Evolutionary conservation across 148 eudicot species (phyloP).

Genomic region (Rheum nobile): DNA sequence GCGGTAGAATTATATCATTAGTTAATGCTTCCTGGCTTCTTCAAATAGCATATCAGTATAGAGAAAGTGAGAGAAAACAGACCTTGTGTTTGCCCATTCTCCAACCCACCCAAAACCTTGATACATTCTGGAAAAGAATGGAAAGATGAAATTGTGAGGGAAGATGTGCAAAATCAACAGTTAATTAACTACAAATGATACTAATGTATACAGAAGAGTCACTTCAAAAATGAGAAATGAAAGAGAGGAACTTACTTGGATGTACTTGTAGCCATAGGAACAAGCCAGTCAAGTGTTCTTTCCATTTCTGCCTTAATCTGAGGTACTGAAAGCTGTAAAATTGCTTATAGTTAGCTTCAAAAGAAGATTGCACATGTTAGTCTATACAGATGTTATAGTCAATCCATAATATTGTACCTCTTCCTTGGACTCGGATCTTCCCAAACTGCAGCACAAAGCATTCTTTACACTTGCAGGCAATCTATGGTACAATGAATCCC

Average conservation of each 20-base stretch:
- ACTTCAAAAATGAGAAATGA: background rate
- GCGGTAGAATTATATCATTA: background rate
- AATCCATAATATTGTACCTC: slow-evolving; percentile 30
- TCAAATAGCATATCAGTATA: background rate
- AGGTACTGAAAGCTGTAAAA: slow-evolving; percentile 55
- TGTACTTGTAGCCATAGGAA: slow-evolving; percentile 87
- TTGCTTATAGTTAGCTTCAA: background rate
- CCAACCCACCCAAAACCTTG: slow-evolving; percentile 99
- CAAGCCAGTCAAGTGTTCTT: slow-evolving; percentile 80
- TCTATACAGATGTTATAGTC: background rate
- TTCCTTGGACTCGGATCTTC: slow-evolving; percentile 30
- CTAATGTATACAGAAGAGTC: no score
- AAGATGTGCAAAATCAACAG: background rate
- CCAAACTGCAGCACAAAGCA: slow-evolving; percentile 52
- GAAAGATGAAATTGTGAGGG: background rate
- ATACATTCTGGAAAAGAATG: slow-evolving; percentile 42
- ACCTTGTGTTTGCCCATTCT: slow-evolving; percentile 96
- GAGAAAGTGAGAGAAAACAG: slow-evolving; percentile 5
- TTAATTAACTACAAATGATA: background rate
- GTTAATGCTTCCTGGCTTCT: background rate
- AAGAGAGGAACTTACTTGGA: slow-evolving; percentile 46
- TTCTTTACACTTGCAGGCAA: slow-evolving; percentile 62
- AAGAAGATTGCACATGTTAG: background rate
- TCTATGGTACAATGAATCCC: slow-evolving; percentile 73
- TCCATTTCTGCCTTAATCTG: slow-evolving; percentile 92